Evolutionary conservation across 108 stramenopile genomes (phyloP).

Genomic region (Cyclotella atomus): DNA sequence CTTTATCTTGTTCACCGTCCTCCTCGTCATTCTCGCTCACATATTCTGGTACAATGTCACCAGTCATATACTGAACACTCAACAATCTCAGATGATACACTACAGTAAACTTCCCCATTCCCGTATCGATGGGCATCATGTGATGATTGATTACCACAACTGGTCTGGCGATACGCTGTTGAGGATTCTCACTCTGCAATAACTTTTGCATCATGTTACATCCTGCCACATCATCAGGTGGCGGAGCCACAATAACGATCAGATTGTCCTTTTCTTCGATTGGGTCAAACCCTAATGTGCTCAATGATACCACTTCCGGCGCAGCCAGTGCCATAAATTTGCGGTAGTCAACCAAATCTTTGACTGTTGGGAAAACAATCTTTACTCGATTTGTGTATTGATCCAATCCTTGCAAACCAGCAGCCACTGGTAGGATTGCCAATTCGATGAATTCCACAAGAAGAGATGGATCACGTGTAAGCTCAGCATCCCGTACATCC

Average conservation of each 20-base stretch:
- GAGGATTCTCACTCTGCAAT: conserved; percentile 48
- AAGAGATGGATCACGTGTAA: conserved; percentile 72
- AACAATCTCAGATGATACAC: conserved; percentile 87
- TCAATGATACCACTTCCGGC: conserved; percentile 84
- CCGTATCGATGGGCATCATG: conserved; percentile 75
- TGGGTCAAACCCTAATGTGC: conserved; percentile 86
- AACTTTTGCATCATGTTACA: conserved; percentile 71
- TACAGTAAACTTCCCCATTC: conserved; percentile 66
- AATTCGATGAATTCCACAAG: conserved; percentile 89
- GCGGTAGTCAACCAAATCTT: conserved; percentile 80
- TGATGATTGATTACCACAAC: conserved; percentile 89
- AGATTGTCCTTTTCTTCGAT: conserved; percentile 83
- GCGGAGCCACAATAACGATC: conserved; percentile 84
- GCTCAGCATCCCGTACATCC: conserved; percentile 90
- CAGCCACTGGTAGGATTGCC: conserved; percentile 84
- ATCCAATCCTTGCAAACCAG: conserved; percentile 83
- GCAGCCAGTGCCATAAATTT: conserved; percentile 85
- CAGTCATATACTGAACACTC: conserved; percentile 86
- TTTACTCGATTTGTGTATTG: conserved; percentile 79
- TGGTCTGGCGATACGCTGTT: conserved; percentile 61
- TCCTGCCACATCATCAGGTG: conserved; percentile 83
- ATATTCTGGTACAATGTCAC: conserved; percentile 59
- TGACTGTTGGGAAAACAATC: conserved; percentile 91
- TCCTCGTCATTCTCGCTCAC: conserved; percentile 19
- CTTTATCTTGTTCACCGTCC: conserved; percentile 26